Base-by-base conservation (phyloP, 169 alveolate species). In the Plasmodium billcollinsi region DNA sequence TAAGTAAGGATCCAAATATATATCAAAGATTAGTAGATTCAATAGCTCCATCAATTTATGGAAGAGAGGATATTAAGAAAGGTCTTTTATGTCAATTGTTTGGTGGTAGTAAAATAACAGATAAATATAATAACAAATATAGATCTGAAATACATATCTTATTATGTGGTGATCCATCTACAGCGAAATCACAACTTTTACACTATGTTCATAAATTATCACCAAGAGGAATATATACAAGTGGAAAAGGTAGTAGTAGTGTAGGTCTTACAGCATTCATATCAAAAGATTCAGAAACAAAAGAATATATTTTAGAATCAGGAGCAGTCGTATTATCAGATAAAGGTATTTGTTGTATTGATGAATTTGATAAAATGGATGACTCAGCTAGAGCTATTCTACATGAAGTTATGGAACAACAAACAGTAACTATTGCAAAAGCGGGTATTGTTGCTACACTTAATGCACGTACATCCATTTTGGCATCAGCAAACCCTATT, bases 301-400 rank as follows among this genome's bases (percentile, higher is more conserved):
- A 97, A 73, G 99, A 98, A 89, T 61, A 96, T 95, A 95, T 96
- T n/a, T 89, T 99, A 74, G 99, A 99, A 93, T 94, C 98, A 54
- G 99, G 99, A 29, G 99, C 99, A 20, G 96, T 99, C 39, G 99
- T 99, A 11, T 95, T 99, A 61, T 96, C 99, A 47, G 99, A 99
- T 76, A 93, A 96, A 33, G 99, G 99, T 47, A 97, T 99, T 20
- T 99, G 99, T 88, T 99, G 99, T 92, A 99, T 99, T 89, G 99
- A 99, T 94, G 99, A 99, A 93, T 98, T 99, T 93, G 99, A 99
- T 94, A 99, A 99, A 95, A 98, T 98, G 99, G 99, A 98, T 76
- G 99, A 98, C 59, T 96, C 96, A 58, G 98, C 99, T n/a, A 95
- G 99, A 89, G 98, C 99, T 18, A 98, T 98, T 52, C 94, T 99